Conservation (phyloP, 2,329 filamentous ascomycete genomes). For the Alternaria sp. region DNA sequence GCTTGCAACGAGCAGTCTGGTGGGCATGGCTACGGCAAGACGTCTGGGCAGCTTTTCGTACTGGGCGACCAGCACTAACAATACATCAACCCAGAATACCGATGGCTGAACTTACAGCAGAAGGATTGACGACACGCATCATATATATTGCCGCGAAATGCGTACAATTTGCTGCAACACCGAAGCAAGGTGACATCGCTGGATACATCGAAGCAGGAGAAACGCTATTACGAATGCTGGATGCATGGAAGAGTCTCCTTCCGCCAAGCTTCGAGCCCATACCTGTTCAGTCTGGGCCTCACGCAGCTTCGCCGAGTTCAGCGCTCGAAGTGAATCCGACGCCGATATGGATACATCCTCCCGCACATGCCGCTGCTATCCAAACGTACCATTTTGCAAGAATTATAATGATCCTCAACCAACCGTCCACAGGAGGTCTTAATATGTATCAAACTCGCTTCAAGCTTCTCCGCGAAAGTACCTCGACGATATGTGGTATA, state of each 20-base stretch:
- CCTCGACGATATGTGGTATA: constrained; percentile 61
- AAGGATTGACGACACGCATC: constrained; percentile 63
- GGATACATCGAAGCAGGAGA: constrained; percentile 56
- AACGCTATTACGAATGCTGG: constrained; percentile 58
- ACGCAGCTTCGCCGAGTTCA: constrained; percentile 19
- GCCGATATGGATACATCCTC: constrained; percentile 43
- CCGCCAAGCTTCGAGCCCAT: constrained; percentile 56
- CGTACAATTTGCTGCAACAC: constrained; percentile 65
- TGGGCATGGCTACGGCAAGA: constrained; percentile 73
- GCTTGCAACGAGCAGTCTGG: constrained; percentile 67
- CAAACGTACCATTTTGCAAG: constrained; percentile 63
- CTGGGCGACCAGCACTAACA: constrained; percentile 63
- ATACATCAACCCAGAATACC: constrained; percentile 65
- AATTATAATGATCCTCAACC: constrained; percentile 62
- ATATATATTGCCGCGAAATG: constrained; percentile 65
- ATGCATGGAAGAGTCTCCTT: constrained; percentile 59
- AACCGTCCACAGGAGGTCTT: constrained; percentile 60
- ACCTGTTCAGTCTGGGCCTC: constrained; percentile 32
- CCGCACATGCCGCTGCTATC: constrained; percentile 55
- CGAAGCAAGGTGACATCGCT: constrained; percentile 53
- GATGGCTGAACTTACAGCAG: constrained; percentile 57
- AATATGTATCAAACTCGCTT: constrained; percentile 58
- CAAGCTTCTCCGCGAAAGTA: constrained; percentile 56
- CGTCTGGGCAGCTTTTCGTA: constrained; percentile 69
- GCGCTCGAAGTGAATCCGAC: constrained; percentile 12